Conservation (phyloP, 176 grass and related monocot genomes). For the Aegilops sharonensis region DNA sequence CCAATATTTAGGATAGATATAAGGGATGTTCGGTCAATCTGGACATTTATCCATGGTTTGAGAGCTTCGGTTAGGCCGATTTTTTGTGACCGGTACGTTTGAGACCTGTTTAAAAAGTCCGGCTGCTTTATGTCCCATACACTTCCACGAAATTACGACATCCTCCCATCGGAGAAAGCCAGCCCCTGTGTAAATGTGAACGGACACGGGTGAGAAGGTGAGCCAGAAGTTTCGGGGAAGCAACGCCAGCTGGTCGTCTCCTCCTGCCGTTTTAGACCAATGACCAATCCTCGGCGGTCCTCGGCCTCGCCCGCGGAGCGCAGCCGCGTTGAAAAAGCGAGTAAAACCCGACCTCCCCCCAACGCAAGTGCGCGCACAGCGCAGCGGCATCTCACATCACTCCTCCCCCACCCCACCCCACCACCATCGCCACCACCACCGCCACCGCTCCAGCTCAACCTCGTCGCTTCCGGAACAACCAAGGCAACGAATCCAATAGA, state of each 20-base stretch:
- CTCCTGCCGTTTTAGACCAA: background rate
- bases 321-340: background rate
- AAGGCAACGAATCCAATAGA: background rate
- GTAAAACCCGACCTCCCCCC: background rate
- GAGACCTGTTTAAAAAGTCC: no score
- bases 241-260: background rate
- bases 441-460: conserved; percentile 4
- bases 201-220: no score
- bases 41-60: no score
- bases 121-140: no score
- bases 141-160: no score
- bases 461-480: background rate
- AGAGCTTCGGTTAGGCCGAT: no score
- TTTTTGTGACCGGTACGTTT: no score
- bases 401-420: background rate
- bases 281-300: background rate
- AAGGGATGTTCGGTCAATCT: no score
- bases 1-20: no score
- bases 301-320: background rate
- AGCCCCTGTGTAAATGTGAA: no score
- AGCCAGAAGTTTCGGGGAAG: background rate
- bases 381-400: background rate
- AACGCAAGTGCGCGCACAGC: background rate
- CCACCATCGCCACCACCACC: background rate
- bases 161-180: no score